phyloP scores from a whole-genome alignment of 306 rosid species.

The Lathyrus aphaca region DNA sequence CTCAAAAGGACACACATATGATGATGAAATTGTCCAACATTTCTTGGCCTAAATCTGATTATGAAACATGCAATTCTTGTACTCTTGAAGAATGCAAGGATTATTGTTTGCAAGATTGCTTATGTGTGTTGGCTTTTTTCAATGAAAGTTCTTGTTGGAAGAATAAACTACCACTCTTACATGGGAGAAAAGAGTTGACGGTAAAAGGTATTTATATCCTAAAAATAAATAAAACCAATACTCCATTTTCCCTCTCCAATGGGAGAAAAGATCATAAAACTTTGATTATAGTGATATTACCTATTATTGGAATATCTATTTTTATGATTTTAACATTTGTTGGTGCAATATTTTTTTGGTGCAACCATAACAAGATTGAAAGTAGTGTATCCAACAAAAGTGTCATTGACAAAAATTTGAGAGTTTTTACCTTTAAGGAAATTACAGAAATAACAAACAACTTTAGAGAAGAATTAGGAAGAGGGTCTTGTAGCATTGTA shows the following conservation, averaged over 20 bases:
- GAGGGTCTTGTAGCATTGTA: conserved; percentile 42
- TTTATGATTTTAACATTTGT: conserved; percentile 34
- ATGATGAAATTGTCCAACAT: conserved; percentile 36
- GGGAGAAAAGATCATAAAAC: conserved; percentile 24
- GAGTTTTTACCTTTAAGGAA: conserved; percentile 26
- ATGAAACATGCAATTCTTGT: conserved; percentile 8
- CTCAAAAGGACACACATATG: neutral
- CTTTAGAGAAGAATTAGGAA: conserved; percentile 44
- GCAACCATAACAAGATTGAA: neutral
- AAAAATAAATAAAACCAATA: conserved; percentile 39
- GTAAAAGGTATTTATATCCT: conserved; percentile 15
- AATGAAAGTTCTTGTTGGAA: conserved; percentile 30
- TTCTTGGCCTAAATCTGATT: conserved; percentile 33
- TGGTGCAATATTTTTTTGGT: conserved; percentile 6
- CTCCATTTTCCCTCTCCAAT: neutral
- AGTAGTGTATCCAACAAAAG: neutral
- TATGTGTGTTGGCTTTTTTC: conserved; percentile 33
- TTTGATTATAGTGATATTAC: conserved; percentile 29
- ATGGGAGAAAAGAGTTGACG: conserved; percentile 20
- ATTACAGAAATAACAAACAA: conserved; percentile 34
- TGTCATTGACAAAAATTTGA: conserved; percentile 11
- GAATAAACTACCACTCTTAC: conserved; percentile 43
- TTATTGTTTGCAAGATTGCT: conserved; percentile 33
- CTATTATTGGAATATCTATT: conserved; percentile 43
- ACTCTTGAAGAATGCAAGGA: conserved; percentile 20